Base-by-base conservation (phyloP, 2,329 filamentous ascomycete genomes). In the Cercospora zeina region DNA sequence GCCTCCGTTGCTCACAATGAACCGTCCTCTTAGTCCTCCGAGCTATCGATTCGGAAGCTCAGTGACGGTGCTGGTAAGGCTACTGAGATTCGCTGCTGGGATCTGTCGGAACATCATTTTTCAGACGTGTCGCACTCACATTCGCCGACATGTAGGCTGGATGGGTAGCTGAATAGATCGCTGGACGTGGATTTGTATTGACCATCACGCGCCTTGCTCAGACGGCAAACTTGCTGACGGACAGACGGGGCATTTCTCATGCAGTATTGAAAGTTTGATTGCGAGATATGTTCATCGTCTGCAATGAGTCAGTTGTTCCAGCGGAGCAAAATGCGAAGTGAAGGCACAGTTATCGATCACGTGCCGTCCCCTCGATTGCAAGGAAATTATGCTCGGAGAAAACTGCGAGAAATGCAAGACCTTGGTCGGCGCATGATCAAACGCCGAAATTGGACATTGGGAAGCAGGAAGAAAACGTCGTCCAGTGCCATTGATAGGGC, bases 321-420 rank as follows among this genome's bases (percentile, higher is more conserved):
- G 42, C 13, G 7, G 42, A 49, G 21, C 13, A 30, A 21, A n/a
- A 27, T 49, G 7, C 42, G 27, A 19, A 21, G 11, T 30, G 42
- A 14, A 49, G 42, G 24, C 42, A 8, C 21, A 27, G 11, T 27
- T 49, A 27, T 5, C 14, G 21, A 49, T 49, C 42, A 49, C 42
- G 42, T 49, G 42, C 42, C 21, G 13, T 45, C 24, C 39, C 39
- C 5, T 21, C 16, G 24, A 27, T 49, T 49, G 42, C 42, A 49
- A 49, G 42, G 42, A 49, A 27, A 49, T 49, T 49, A 21, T 49
- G 21, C 8, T 49, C 42, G 42, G 42, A 49, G 42, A 49, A 49
- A 49, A 49, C 42, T 49, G 42, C 42, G 42, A 49, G 42, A 49
- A 49, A 24, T 14, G 42, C 42, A 49, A 49, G 21, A 27, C 42